phyloP scores from a whole-genome alignment of 2,329 filamentous ascomycete species.

The Arthrobotrys iridis region DNA sequence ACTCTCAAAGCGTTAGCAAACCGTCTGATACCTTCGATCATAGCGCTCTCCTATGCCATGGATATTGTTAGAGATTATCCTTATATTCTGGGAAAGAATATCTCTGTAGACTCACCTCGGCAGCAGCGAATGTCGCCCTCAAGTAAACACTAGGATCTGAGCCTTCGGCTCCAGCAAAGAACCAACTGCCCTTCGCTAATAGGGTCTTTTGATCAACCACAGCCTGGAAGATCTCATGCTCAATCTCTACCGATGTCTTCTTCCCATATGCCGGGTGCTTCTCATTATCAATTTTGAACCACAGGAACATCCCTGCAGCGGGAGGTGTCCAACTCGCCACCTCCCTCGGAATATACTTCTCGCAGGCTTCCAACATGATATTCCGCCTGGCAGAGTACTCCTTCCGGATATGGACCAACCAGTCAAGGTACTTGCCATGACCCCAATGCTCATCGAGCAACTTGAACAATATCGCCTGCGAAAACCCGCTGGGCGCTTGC shows the following conservation, averaged over 20 bases:
- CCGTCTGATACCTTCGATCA: conserved; percentile 76
- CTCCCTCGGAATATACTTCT: conserved; percentile 76
- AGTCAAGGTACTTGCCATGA: conserved; percentile 85
- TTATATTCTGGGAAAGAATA: background rate
- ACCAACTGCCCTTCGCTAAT: conserved; percentile 88
- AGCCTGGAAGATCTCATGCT: conserved; percentile 84
- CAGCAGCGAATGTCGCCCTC: conserved; percentile 87
- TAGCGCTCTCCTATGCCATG: conserved; percentile 69
- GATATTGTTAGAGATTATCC: conserved; percentile 6
- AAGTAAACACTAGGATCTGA: conserved; percentile 78
- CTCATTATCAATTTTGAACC: conserved; percentile 75
- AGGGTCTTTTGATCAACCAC: conserved; percentile 81
- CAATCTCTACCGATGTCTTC: conserved; percentile 72
- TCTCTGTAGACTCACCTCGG: conserved; percentile 63
- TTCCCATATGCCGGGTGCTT: conserved; percentile 71
- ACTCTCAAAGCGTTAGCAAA: conserved; percentile 78
- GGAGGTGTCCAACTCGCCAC: conserved; percentile 83
- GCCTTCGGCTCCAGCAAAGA: conserved; percentile 76
- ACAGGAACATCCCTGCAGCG: conserved; percentile 93
- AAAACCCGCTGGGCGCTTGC: conserved; percentile 85
- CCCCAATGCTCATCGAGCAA: conserved; percentile 94
- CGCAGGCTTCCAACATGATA: conserved; percentile 80
- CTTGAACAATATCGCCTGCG: conserved; percentile 85
- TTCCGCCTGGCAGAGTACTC: conserved; percentile 85
- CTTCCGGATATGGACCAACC: conserved; percentile 82